Percentiles rank a stretch among this genome's conserved stretches.
Conservation (phyloP, 1,284 basidiomycete genomes). For the Fomes fomentarius region DNA sequence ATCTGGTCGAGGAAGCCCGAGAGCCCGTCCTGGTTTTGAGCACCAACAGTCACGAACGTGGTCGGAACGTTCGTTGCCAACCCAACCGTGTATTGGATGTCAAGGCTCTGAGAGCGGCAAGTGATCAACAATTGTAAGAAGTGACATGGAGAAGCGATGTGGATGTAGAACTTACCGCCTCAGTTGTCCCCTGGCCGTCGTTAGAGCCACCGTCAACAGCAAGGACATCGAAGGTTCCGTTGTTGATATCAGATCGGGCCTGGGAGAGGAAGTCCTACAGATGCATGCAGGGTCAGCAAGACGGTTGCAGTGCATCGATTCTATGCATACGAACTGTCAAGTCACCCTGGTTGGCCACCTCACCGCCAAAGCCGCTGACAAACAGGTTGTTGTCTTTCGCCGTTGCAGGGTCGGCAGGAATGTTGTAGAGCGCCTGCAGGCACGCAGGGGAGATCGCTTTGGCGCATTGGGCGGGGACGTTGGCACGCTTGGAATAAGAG, state of each 20-base stretch:
- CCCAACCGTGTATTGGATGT: slow-evolving; percentile 67
- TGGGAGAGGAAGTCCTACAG: slow-evolving; percentile 50
- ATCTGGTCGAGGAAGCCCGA: slow-evolving; percentile 36
- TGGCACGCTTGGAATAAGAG: slow-evolving; percentile 17
- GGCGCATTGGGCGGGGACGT: slow-evolving; percentile 19
- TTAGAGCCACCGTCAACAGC: slow-evolving; percentile 35
- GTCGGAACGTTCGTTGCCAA: slow-evolving; percentile 53
- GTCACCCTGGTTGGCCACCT: slow-evolving; percentile 56
- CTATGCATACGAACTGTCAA: slow-evolving; percentile 37
- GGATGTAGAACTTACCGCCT: slow-evolving; percentile 21
- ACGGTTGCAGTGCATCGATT: too few relatives aligned
- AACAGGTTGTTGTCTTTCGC: slow-evolving; percentile 52
- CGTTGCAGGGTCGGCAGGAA: slow-evolving; percentile 47
- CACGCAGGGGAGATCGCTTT: slow-evolving; percentile 53
- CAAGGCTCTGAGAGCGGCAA: slow-evolving; percentile 43
- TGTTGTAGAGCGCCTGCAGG: slow-evolving; percentile 56
- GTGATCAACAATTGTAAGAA: not conserved
- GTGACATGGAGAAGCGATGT: slow-evolving; percentile 8
- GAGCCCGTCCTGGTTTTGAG: slow-evolving; percentile 25
- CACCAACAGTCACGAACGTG: slow-evolving; percentile 26
- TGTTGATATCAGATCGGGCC: slow-evolving; percentile 52
- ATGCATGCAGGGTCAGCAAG: not conserved
- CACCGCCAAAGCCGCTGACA: slow-evolving; percentile 58
- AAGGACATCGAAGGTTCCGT: slow-evolving; percentile 26
- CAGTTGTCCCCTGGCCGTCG: slow-evolving; percentile 21